Evolutionary conservation across 169 alveolate species (phyloP).

Genomic region (Cryptosporidium muris): DNA sequence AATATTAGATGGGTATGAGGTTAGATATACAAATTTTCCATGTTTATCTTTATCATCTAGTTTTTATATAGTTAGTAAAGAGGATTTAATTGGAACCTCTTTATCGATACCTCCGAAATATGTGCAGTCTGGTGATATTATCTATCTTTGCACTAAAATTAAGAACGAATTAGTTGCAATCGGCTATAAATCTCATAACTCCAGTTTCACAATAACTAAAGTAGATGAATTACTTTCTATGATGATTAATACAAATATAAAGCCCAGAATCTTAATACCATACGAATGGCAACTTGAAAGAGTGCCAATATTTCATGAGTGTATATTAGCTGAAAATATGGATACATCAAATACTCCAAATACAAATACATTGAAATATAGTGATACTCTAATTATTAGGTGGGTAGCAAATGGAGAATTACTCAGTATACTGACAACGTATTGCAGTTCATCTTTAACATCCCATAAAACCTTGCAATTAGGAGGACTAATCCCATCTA

Average conservation of each 20-base stretch:
- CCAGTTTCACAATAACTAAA: conserved; percentile 1
- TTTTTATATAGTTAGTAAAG: no score
- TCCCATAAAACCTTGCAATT: not conserved
- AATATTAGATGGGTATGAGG: no score
- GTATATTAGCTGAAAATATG: not conserved
- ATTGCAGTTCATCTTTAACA: no score
- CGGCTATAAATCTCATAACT: conserved; percentile 15
- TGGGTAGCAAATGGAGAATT: not conserved
- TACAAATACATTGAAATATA: conserved; percentile 21
- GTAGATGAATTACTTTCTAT: conserved; percentile 5
- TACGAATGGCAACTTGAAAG: conserved; percentile 47
- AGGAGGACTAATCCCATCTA: not conserved
- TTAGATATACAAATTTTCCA: not conserved
- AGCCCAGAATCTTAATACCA: not conserved
- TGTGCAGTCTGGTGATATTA: conserved; percentile 34
- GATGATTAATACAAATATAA: not conserved
- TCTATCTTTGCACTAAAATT: conserved; percentile 5
- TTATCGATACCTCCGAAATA: not conserved
- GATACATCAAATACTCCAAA: conserved; percentile 11
- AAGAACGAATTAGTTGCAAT: conserved; percentile 5
- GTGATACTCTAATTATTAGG: conserved; percentile 24
- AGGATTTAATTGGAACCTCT: no score
- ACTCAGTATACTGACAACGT: no score
- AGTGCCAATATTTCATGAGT: conserved; percentile 17
- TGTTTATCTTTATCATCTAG: no score